Evolutionary conservation across 805 yeast species (phyloP).

Genomic region (Pichia membranifaciens): DNA sequence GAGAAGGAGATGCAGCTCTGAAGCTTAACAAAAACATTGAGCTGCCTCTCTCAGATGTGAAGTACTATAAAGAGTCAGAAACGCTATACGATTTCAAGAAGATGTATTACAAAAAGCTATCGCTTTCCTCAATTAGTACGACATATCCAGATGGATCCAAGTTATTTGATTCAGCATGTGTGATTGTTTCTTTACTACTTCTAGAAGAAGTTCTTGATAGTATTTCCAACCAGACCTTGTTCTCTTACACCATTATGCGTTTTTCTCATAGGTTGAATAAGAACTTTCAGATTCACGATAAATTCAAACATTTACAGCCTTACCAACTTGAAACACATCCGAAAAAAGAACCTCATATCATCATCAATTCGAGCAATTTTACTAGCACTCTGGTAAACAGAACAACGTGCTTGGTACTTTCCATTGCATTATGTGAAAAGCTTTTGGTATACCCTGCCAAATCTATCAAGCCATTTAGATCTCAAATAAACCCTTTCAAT

Average conservation of each 20-base stretch:
- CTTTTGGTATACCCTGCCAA: constrained; percentile 35
- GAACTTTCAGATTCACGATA: constrained; percentile 6
- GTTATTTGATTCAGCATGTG: constrained; percentile 27
- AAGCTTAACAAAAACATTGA: constrained; percentile 30
- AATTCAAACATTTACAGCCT: constrained; percentile 7
- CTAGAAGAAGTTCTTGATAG: constrained; percentile 34
- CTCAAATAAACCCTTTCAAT: constrained; percentile 22
- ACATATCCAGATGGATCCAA: constrained; percentile 11
- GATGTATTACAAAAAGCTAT: constrained; percentile 12
- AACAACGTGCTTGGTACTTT: constrained; percentile 24
- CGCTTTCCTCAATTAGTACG: constrained; percentile 15
- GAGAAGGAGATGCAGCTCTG: constrained; percentile 12
- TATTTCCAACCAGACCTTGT: constrained; percentile 23
- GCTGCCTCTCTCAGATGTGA: constrained; percentile 30
- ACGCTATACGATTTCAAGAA: constrained; percentile 14
- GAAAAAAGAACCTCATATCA: constrained; percentile 16
- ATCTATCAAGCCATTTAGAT: constrained; percentile 11
- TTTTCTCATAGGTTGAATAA: constrained; percentile 12
- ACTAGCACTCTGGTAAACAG: constrained; percentile 30
- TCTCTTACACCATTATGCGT: constrained; percentile 21
- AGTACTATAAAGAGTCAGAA: constrained; percentile 17
- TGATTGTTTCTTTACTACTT: constrained; percentile 26
- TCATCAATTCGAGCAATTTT: constrained; percentile 33
- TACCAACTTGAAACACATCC: constrained; percentile 9
- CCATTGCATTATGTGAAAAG: constrained; percentile 28